Percentiles rank a stretch among this genome's conserved stretches.
Conservation (phyloP, 257 asterid genomes). For the Solanum corneliomulleri region DNA sequence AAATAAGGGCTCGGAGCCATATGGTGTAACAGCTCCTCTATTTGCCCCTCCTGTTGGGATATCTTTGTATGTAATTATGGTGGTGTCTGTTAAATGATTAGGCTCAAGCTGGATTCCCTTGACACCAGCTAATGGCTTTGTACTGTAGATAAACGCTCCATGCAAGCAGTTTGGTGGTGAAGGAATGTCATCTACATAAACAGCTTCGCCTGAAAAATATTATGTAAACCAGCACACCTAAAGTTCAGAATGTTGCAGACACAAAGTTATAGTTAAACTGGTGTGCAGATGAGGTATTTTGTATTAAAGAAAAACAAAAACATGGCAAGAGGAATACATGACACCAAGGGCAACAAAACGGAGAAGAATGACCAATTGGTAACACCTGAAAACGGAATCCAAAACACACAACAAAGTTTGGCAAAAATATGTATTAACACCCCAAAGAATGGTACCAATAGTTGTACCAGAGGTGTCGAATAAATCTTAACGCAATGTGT, state of each 20-base stretch:
- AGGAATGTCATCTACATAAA: slow-evolving; percentile 24
- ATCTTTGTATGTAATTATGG: background rate
- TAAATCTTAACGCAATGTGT: too few relatives aligned
- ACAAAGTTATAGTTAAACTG: too few relatives aligned
- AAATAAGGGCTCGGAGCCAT: slow-evolving; percentile 49
- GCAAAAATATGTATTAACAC: too few relatives aligned
- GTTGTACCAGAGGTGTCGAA: too few relatives aligned
- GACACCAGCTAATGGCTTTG: slow-evolving; percentile 43
- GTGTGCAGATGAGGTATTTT: background rate
- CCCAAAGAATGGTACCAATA: too few relatives aligned
- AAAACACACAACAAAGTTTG: too few relatives aligned
- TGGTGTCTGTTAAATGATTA: too few relatives aligned
- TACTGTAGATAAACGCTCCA: slow-evolving; percentile 61
- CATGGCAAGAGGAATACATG: background rate
- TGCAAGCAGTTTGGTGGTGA: slow-evolving; percentile 30
- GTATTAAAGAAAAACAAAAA: background rate
- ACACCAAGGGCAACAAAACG: background rate
- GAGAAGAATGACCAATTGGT: background rate
- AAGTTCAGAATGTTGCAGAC: background rate
- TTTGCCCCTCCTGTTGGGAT: slow-evolving; percentile 54
- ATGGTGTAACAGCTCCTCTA: slow-evolving; percentile 20
- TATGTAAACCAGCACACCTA: background rate
- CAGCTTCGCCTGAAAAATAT: background rate
- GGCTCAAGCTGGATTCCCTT: slow-evolving; percentile 9
- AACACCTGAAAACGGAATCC: too few relatives aligned